Base-by-base conservation (phyloP, 1,284 basidiomycete genomes). In the Ustilago xerochloae region DNA sequence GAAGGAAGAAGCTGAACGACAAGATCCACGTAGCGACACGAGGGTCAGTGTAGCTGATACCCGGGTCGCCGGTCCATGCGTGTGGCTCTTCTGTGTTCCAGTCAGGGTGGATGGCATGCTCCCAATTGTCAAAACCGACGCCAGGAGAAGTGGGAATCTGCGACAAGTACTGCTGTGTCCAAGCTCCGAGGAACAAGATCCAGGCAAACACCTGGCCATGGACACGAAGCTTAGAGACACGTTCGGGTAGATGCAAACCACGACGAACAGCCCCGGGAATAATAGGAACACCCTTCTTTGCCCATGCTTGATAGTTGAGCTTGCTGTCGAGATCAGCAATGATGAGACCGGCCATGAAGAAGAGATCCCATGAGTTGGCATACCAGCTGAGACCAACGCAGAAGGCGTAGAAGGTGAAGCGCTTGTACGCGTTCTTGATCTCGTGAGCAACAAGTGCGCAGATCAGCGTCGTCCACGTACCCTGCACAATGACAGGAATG, bases 261-360 rank as follows among this genome's bases (percentile, higher is more conserved):
- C 57, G 59, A 7, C 63, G 49, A 4, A 70, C 30, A 20, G 55
- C 26, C 13, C 36, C 54, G n/a, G 72, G 72, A 9, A 77, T 35
- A 16, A 79, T n/a, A 4, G 70, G 67, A 43, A 79, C 53, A 28
- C 77, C 77, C 51, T 72, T 72, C 8, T 58, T 57, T 0, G 77
- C 75, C 28, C 49, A 47, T 3, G 60, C 68, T 47, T 79, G 75
- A 66, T 81, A 81, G 48, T 80, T 74, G 59, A 81, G 63, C 59
- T 74, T 76, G 61, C 65, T 73, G 52, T 81, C 80, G 30, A 77
- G 58, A 49, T 81, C 80, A 36, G 78, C 77, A 12, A 81, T 51
- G 6, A 80, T 71, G 22, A 81, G 58, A 54, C 80, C 80, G 9
- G 77, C 64, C 65, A 81, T 79, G 63, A 81, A 80, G 70, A 80